Conservation (phyloP, 345 rosid genomes). For the Bruguiera sexangula region DNA sequence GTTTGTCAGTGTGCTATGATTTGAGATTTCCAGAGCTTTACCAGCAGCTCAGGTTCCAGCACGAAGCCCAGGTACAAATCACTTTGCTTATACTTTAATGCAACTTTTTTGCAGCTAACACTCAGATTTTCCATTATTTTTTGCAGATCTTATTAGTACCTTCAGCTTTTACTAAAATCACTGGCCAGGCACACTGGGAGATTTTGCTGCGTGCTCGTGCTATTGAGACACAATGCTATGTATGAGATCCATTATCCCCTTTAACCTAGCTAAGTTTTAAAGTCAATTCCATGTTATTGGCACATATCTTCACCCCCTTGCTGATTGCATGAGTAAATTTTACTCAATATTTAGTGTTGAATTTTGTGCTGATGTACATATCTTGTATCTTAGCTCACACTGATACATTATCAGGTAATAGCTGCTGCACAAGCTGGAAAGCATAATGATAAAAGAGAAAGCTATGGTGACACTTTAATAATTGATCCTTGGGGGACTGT, state of each 20-base stretch:
- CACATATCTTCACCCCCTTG: no score
- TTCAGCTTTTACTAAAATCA: constrained; percentile 79
- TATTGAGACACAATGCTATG: constrained; percentile 93
- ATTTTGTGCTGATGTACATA: not conserved
- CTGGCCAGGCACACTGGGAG: constrained; percentile 97
- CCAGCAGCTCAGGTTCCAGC: constrained; percentile 79
- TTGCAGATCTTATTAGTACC: constrained; percentile 77
- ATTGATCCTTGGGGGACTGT: constrained; percentile 94
- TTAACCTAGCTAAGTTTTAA: not conserved
- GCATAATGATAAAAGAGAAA: constrained; percentile 79
- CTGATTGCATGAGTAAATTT: not conserved
- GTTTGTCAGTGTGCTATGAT: constrained; percentile 86
- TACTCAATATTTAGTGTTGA: not conserved
- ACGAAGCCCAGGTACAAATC: constrained; percentile 63
- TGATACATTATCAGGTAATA: constrained; percentile 47
- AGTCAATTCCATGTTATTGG: no score
- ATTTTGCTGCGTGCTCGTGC: constrained; percentile 89
- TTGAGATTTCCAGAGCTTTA: constrained; percentile 89
- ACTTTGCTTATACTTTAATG: not conserved
- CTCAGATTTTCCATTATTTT: constrained; percentile 1
- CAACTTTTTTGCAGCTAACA: not conserved
- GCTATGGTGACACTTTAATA: constrained; percentile 75
- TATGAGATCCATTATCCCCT: constrained; percentile 31
- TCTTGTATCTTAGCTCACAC: not conserved
- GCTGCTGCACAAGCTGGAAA: constrained; percentile 93